Base-by-base conservation (phyloP, 129 eudicot species). In the Flaveria linearis region DNA sequence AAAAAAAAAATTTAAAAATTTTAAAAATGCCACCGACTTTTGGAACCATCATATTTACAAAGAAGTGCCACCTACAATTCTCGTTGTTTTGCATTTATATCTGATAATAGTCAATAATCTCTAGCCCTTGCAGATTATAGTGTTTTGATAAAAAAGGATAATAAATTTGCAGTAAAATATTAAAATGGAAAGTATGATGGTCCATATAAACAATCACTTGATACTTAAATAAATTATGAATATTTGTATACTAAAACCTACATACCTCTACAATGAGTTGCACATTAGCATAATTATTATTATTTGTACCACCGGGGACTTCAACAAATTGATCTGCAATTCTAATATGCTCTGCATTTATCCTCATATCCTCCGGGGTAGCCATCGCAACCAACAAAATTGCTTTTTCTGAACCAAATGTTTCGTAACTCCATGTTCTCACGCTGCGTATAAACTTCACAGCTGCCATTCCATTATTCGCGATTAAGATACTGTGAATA, bases 401-500 rank as follows among this genome's bases (percentile, higher is more conserved):
- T 25, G 97, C 99, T 86, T 95, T 91, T 64, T 95, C 97, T 13
- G 97, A 72, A 45, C 99, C 99, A 85, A 95, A 95, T 52, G 99
- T 89, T 66, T 95, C 97, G 50, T 95, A 95, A 75, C 96, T 90
- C 97, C 99, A 95, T 33, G 99, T 87, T 69, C 99, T 86, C 16
- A 95, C 83, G 68, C 99, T 95, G 71, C 99, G 88, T 69, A 95
- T 95, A 80, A 95, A 95, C 83, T 95, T 95, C 45, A 95, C 97
- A 17, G 99, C 97, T 15, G 99, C 99, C 97, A 91, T 91, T 81
- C 99, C 99, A 85, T 95, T 95, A 87, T 95, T 95, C 18, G 99
- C 92, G 30, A 95, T 89, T 67, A 95, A 87, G 53, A 91, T 95
- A 71, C 99, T 95, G 50, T 86, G 96, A 12, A 95, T 95, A 7